Evolutionary conservation across 169 alveolate species (phyloP).

Genomic region (Miamiensis avidus): DNA sequence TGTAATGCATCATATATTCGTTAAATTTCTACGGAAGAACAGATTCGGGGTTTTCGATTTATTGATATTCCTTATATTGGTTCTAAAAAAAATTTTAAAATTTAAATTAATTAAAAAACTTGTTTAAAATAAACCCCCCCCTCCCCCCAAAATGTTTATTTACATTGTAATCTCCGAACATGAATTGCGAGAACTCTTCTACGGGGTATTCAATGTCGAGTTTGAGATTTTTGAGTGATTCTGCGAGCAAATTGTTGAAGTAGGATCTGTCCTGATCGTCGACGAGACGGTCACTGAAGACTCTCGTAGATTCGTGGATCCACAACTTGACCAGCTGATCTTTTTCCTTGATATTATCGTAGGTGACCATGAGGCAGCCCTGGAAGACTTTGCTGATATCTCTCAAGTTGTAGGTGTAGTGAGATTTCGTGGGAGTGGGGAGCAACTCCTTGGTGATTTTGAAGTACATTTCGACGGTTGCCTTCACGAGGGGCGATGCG

Average conservation of each 20-base stretch:
- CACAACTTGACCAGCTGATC: constrained; percentile 78
- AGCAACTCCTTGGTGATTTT: constrained; percentile 84
- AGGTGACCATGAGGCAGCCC: constrained; percentile 72
- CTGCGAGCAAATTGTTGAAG: constrained; percentile 67
- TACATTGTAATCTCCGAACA: constrained; percentile 85
- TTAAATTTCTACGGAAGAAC: constrained; percentile 64
- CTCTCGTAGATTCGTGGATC: constrained; percentile 88
- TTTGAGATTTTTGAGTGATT: constrained; percentile 52
- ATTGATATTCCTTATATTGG: constrained; percentile 52
- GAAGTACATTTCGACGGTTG: constrained; percentile 84
- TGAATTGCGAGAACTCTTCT: constrained; percentile 31
- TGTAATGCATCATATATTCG: constrained; percentile 77
- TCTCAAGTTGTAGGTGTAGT: constrained; percentile 92
- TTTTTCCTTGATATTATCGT: constrained; percentile 67
- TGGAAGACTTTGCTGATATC: constrained; percentile 92
- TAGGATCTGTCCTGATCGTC: constrained; percentile 78
- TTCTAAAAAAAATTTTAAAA: too few species aligned
- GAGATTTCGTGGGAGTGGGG: constrained; percentile 94
- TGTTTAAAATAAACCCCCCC: too few species aligned
- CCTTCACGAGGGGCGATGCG: constrained; percentile 64
- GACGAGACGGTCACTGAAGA: constrained; percentile 83
- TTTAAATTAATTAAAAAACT: too few species aligned
- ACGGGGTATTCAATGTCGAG: background rate
- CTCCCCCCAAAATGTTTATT: too few species aligned
- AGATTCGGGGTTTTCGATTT: constrained; percentile 70